A percentile compares a stretch with the other conserved stretches of the same genome.
phyloP scores from a whole-genome alignment of 169 alveolate genomes.

The Cryptosporidium muris region DNA sequence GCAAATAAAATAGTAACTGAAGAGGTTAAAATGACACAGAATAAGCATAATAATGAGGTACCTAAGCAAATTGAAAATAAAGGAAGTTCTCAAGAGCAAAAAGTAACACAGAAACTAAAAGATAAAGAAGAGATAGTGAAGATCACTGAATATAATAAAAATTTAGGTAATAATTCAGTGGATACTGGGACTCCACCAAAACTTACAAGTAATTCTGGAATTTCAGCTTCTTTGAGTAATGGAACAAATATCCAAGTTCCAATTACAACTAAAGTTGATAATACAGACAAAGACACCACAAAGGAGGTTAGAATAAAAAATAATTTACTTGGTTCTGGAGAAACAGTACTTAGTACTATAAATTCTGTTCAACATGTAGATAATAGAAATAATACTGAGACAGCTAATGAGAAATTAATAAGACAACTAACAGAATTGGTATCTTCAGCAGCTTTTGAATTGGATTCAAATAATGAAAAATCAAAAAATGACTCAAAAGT shows the following conservation, averaged over 20 bases:
- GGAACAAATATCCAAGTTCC: too few relatives aligned
- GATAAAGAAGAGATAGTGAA: background rate
- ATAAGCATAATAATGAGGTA: too few relatives aligned
- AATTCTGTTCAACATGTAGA: background rate
- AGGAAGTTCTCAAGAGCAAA: too few relatives aligned
- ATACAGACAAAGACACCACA: background rate
- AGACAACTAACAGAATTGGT: background rate
- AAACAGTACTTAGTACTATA: background rate
- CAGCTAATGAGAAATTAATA: conserved; percentile 28
- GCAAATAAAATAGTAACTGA: too few relatives aligned
- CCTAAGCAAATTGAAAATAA: too few relatives aligned
- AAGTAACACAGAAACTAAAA: too few relatives aligned
- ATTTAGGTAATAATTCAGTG: background rate
- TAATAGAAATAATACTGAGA: conserved; percentile 1
- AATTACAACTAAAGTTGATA: background rate
- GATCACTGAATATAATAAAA: background rate
- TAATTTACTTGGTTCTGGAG: background rate
- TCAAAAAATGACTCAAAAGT: background rate
- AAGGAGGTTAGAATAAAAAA: background rate
- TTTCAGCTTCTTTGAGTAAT: too few relatives aligned
- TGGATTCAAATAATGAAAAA: background rate
- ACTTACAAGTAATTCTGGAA: too few relatives aligned
- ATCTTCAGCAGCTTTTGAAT: conserved; percentile 9
- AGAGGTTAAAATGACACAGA: too few relatives aligned
- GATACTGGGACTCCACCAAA: background rate